Base-by-base conservation (phyloP, 192 early-diverging fungal species). In the Backusella morwellensis region DNA sequence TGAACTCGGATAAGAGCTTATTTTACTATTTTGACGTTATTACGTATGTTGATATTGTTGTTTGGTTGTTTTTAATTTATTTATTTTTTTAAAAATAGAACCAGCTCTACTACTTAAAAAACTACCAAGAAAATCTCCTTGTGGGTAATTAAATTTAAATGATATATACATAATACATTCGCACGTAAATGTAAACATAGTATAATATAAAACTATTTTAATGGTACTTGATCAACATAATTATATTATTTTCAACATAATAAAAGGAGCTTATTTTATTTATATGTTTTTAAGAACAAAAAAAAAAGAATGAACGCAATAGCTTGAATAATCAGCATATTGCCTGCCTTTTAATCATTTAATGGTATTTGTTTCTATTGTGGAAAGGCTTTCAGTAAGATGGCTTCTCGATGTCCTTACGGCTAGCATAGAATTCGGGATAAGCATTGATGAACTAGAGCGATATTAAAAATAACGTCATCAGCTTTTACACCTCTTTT, bases 361-460 rank as follows among this genome's bases (percentile, higher is more conserved):
- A 63, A 63, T 29, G 56, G 56, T 23, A 4, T 0, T 63, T 63
- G 56, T 29, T 63, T 63, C 54, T 63, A 63, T 63, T 29, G 56
- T 4, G 1, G 56, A 26, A 21, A 36, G 14, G 1, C 40, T 23
- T 34, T 50, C 66, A 74, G 38, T 42, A 75, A 26, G 75, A 50
- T 4, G 41, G 40, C 7, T 26, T 44, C 36, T 75, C 42, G 0
- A 75, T 41, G 17, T 68, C n/a, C 66, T 68, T 75, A 42, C 75
- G 75, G 15, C 66, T 32, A 35, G 38, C 75, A 42, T 75, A 75
- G 75, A 75, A 75, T 34, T 75, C 75, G 1, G 75, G 75, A 21
- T 17, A 23, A 34, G 67, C 67, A 36, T 75, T 75, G 41, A 75
- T 68, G 42, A 75, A 47, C 75, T 75, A 68, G 17, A 47, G 1